Evolutionary conservation across 768 basidiomycete genomes (phyloP).

Genomic region (Sporobolomyces pararoseus): DNA sequence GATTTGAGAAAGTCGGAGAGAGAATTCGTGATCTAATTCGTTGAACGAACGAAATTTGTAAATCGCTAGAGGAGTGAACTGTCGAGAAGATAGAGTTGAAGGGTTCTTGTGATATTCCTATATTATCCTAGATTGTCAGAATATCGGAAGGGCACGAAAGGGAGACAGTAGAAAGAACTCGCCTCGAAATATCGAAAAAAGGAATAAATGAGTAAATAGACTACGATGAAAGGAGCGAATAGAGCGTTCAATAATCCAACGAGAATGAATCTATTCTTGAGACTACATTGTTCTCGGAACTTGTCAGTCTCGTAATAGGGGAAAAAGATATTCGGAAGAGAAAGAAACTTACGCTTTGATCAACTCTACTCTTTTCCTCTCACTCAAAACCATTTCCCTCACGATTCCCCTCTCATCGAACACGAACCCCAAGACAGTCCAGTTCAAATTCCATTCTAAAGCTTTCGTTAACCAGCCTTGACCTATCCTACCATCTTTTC

Average conservation of each 20-base stretch:
- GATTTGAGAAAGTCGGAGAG: conserved; percentile 76
- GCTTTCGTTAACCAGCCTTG: conserved; percentile 68
- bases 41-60: conserved; percentile 99
- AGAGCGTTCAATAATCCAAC: conserved; percentile 95
- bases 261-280: conserved; percentile 82
- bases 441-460: conserved; percentile 94
- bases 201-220: conserved; percentile 94
- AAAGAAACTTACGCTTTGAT: conserved; percentile 80
- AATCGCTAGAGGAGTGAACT: conserved; percentile 88
- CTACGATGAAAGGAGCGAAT: conserved; percentile 92
- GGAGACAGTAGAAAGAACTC: neutral
- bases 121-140: neutral
- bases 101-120: conserved; percentile 99
- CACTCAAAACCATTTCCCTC: conserved; percentile 82
- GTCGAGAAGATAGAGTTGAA: conserved; percentile 83
- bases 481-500: conserved; percentile 54
- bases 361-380: conserved; percentile 68
- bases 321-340: neutral
- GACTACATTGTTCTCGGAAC: conserved; percentile 52
- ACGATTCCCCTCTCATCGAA: conserved; percentile 89
- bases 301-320: neutral
- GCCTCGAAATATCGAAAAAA: conserved; percentile 99
- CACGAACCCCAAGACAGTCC: conserved; percentile 90
- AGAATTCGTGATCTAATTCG: conserved; percentile 89
- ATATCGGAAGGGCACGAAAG: neutral